A percentile compares a stretch with the other conserved stretches of the same genome.
Evolutionary conservation across 2,329 filamentous ascomycete species (phyloP).

Genomic region (Colletotrichum truncatum): DNA sequence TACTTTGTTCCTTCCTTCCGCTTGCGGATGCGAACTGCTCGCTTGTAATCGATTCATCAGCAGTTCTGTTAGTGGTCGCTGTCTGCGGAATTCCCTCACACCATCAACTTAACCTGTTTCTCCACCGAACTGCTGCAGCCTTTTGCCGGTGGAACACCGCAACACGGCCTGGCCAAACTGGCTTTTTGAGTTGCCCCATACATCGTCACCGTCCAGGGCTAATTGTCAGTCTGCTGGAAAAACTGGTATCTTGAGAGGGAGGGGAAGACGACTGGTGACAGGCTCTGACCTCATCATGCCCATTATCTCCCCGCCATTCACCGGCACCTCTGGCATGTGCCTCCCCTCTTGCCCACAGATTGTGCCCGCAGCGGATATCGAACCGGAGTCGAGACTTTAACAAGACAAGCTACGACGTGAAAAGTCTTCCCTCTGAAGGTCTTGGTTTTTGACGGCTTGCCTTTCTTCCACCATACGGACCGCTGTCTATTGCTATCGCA

Average conservation of each 20-base stretch:
- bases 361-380: background rate
- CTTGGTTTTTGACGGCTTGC: background rate
- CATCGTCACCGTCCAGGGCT: background rate
- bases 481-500: background rate
- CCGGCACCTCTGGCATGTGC: background rate
- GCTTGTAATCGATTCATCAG: conserved; percentile 12
- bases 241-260: background rate
- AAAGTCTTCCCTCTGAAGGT: background rate
- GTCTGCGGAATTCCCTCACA: conserved; percentile 26
- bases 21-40: background rate
- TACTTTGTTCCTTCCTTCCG: background rate
- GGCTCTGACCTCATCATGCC: conserved; percentile 17
- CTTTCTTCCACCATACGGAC: background rate
- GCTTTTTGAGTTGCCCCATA: conserved; percentile 11
- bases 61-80: background rate
- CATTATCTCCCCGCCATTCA: conserved; percentile 3
- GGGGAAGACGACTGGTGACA: background rate
- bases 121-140: conserved; percentile 8
- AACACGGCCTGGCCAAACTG: background rate
- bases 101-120: conserved; percentile 14
- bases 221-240: conserved; percentile 2
- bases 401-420: background rate
- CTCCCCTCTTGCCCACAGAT: background rate
- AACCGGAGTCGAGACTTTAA: background rate
- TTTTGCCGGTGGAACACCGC: conserved; percentile 3